Evolutionary conservation across 257 asterid species (phyloP).

Genomic region (Fraxinus pennsylvanica): DNA sequence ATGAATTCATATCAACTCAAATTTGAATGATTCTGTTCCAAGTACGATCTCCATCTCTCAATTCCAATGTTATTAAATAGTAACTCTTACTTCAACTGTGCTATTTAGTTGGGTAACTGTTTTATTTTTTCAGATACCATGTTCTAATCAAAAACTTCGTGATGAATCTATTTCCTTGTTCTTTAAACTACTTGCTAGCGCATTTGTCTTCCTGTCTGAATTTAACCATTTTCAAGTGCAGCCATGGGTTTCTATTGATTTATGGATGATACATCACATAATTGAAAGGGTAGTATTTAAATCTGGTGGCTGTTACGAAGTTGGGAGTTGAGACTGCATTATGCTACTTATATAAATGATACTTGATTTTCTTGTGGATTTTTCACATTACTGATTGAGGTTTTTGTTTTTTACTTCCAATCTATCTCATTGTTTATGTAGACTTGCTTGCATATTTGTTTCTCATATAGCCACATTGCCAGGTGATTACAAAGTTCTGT

Average conservation of each 20-base stretch:
- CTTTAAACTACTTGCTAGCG: no score
- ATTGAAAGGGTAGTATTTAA: no score
- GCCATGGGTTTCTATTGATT: no score
- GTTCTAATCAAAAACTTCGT: neutral
- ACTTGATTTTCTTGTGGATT: neutral
- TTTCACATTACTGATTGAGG: neutral
- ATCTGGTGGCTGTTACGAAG: no score
- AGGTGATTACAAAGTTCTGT: slow-evolving; percentile 97
- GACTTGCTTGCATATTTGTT: slow-evolving; percentile 21
- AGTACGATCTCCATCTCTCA: neutral
- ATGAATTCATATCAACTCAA: neutral
- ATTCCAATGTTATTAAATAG: neutral
- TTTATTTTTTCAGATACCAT: neutral
- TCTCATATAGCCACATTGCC: slow-evolving; percentile 42
- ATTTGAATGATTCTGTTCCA: neutral
- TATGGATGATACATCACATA: no score
- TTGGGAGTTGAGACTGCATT: no score
- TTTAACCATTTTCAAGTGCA: no score
- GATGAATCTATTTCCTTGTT: neutral
- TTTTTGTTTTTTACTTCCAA: neutral
- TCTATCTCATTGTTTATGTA: neutral
- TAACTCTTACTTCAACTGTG: neutral
- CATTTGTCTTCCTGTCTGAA: no score
- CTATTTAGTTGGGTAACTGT: neutral
- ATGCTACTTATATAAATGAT: no score